Conservation (phyloP, 73 alveolate genomes). For the Paramecium pentaurelia region DNA sequence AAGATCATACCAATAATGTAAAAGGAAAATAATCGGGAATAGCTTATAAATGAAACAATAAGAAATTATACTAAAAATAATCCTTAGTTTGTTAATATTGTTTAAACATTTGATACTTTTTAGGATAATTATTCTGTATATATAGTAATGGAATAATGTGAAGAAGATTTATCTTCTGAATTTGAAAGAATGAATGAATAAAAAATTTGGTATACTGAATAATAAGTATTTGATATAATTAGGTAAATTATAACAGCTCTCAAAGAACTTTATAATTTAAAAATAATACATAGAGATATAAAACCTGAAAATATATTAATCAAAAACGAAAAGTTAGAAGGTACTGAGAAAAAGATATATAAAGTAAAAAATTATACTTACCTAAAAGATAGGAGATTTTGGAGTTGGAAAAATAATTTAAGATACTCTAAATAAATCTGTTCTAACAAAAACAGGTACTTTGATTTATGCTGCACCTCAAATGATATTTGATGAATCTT, state of each 20-base stretch:
- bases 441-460: not conserved
- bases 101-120: not conserved
- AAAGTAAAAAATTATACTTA: not conserved
- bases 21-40: not conserved
- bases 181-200: not conserved
- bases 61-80: not conserved
- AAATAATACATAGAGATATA: not conserved
- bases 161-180: not conserved
- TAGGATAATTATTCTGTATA: not conserved
- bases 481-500: not conserved
- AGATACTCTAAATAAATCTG: not conserved
- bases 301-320: conserved; percentile 4
- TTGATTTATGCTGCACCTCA: not conserved
- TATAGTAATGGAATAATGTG: not conserved
- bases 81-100: not conserved
- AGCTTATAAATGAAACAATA: not conserved
- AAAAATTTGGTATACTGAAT: not conserved
- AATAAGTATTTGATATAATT: not conserved
- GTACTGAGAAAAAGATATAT: not conserved
- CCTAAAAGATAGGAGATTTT: not conserved
- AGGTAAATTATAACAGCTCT: not conserved
- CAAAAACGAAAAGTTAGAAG: not conserved
- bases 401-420: not conserved
- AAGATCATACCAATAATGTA: not conserved
- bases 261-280: not conserved